Base-by-base conservation (phyloP, 495 filamentous ascomycete species). In the Penicillium ochrochloron region DNA sequence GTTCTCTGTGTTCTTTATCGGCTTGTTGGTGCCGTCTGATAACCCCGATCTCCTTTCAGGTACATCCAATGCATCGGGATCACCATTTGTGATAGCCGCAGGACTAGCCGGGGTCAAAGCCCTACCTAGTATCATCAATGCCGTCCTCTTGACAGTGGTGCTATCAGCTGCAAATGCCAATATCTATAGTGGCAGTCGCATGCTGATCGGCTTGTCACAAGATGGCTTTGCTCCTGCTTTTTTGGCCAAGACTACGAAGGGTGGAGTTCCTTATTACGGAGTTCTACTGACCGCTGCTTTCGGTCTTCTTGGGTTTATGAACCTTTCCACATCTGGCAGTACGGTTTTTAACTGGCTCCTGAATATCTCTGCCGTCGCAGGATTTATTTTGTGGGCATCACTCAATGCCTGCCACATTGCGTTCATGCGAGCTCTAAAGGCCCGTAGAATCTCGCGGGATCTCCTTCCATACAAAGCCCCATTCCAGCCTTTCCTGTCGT, bases 111-210 rank as follows among this genome's bases (percentile, higher is more conserved):
- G 84, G 9, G 84, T 93, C 65, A 76, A 77, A 37, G 81, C 81
- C 17, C 80, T 92, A 10, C 88, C 86, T 15, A 80, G 84, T 51
- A 84, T 92, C 61, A 88, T 93, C 74, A 93, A 92, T 75, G 90
- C 85, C 3, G 84, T 89, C 34, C 80, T 91, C 33, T 72, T 90
- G 61, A 90, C 80, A 41, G 84, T 86, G 1, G 88, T 86, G 5
- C 77, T 85, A 41, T 89, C 86, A 6, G 83, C 85, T 3, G 89
- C 85, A 53, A 93, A 93, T 69, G 85, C 88, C 5, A 90, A 88
- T 77, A 79, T 91, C 61, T 93, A 90, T 73, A 89, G 85, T 2
- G 84, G 83, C 39, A 83, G 81, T 63, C 84, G 87, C 44, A 83
- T 86, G 35, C 70, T 89, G 11, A 72, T 84, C 46, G 84, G 82